Conservation (phyloP, 2,329 filamentous ascomycete genomes). For the Aspergillus ustus region DNA sequence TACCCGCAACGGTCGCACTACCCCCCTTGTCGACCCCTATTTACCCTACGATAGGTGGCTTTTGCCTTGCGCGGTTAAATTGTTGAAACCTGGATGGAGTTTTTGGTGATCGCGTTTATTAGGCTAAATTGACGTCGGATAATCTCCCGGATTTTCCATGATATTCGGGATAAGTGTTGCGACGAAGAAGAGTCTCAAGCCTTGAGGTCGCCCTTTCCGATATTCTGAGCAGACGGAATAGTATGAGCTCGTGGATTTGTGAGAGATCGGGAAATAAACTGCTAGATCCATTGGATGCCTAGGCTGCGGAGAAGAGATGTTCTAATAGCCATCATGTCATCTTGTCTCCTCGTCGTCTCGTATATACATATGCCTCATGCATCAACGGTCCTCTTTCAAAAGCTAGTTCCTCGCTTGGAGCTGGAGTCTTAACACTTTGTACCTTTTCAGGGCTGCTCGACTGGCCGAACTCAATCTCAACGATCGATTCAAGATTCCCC, state of each 20-base stretch:
- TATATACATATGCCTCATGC: neutral
- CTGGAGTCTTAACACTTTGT: neutral
- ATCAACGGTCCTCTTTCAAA: neutral
- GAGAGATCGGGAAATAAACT: neutral
- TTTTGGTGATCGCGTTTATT: slow-evolving; percentile 1
- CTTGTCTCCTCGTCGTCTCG: neutral
- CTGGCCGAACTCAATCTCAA: neutral
- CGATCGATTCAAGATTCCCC: neutral
- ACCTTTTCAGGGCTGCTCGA: neutral
- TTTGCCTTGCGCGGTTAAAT: slow-evolving; percentile 14
- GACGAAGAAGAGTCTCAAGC: neutral
- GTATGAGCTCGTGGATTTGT: neutral
- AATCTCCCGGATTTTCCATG: neutral
- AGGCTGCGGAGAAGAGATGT: neutral
- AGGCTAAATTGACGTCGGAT: slow-evolving; percentile 12
- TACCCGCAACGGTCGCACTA: slow-evolving; percentile 1
- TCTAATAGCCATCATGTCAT: neutral
- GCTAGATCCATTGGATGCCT: neutral
- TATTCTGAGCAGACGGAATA: too few species aligned
- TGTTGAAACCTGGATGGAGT: neutral
- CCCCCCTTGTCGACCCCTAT: neutral
- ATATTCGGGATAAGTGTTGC: neutral
- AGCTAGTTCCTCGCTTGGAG: neutral
- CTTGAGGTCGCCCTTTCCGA: too few species aligned
- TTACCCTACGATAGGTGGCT: slow-evolving; percentile 9